These are phyloP conservation scores for Coemansia furcata DNA, from an alignment of 192 early-diverging fungal genomes.

Conservation along the genomic window DNA sequence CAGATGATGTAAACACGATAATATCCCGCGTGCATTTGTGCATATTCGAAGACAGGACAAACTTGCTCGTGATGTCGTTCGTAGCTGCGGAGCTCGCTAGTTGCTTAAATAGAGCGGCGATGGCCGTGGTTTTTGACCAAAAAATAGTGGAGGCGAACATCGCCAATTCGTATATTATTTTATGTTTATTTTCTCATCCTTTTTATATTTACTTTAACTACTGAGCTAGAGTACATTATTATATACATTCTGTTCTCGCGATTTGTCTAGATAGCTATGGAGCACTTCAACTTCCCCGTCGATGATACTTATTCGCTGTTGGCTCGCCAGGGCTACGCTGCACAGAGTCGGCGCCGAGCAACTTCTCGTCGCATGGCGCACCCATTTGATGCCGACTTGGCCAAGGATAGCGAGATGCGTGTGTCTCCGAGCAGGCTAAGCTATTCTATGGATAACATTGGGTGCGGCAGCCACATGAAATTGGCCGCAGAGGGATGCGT, in stretches of 20 bases:
- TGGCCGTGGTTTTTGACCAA: neutral
- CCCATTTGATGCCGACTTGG: neutral
- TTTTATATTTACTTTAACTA: neutral
- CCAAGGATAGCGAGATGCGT: neutral
- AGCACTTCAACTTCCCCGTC: slow-evolving; percentile 18
- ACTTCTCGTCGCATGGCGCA: neutral
- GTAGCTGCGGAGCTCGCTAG: slow-evolving; percentile 3
- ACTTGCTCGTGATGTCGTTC: neutral
- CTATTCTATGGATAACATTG: neutral
- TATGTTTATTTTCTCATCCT: neutral
- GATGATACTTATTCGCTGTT: slow-evolving; percentile 28
- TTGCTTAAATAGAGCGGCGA: neutral
- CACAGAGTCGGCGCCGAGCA: slow-evolving; percentile 26
- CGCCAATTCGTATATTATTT: neutral
- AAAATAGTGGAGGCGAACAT: neutral
- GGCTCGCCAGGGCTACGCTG: slow-evolving; percentile 40
- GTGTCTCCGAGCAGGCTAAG: neutral
- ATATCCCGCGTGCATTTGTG: slow-evolving; percentile 1
- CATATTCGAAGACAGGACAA: neutral
- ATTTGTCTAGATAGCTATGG: slow-evolving; percentile 13
- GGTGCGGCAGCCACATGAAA: neutral
- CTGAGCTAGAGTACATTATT: neutral
- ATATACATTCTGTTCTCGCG: neutral
- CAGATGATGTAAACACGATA: slow-evolving; percentile 17
- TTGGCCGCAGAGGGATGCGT: neutral